Evolutionary conservation across 2,329 filamentous ascomycete species (phyloP).

Genomic region (Fusarium coicis): DNA sequence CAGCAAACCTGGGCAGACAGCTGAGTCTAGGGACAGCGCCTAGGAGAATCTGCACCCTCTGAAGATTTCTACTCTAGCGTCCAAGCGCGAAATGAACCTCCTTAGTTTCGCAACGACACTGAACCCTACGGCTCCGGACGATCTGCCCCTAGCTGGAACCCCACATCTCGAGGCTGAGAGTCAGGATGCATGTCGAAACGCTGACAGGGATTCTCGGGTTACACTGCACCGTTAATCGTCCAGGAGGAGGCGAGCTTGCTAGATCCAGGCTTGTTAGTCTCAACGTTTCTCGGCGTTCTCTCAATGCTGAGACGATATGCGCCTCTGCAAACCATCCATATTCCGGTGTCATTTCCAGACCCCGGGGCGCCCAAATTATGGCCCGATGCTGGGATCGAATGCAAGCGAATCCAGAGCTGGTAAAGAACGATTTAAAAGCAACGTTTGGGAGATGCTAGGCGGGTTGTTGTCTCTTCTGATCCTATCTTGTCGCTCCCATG

Average conservation of each 20-base stretch:
- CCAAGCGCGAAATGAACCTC: slow-evolving; percentile 5
- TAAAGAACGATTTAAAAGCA: slow-evolving; percentile 34
- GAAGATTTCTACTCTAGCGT: not conserved
- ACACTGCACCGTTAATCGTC: slow-evolving; percentile 24
- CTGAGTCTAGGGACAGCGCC: slow-evolving; percentile 21
- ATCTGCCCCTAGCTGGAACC: slow-evolving; percentile 5
- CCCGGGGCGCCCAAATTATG: slow-evolving; percentile 11
- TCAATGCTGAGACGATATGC: slow-evolving; percentile 18
- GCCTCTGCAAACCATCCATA: slow-evolving; percentile 10
- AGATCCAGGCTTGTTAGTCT: slow-evolving; percentile 17
- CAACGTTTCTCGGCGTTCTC: slow-evolving; percentile 7
- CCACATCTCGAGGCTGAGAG: slow-evolving; percentile 28
- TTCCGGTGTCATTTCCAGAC: slow-evolving; percentile 19
- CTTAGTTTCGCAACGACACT: not conserved
- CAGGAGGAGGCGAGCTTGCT: slow-evolving; percentile 11
- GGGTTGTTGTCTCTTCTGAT: slow-evolving; percentile 19
- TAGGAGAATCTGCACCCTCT: slow-evolving; percentile 8
- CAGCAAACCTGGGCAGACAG: slow-evolving; percentile 1
- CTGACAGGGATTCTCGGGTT: slow-evolving; percentile 30
- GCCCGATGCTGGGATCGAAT: slow-evolving; percentile 33
- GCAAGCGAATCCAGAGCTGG: slow-evolving; percentile 37
- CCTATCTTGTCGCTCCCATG: slow-evolving; percentile 1
- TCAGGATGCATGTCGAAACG: slow-evolving; percentile 15
- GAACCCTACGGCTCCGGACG: not conserved
- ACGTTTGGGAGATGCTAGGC: slow-evolving; percentile 13